Evolutionary conservation across 2,329 filamentous ascomycete genomes (phyloP), one percentile per base, ranked within the genome.

Genomic region (Fusarium odoratissimum): DNA sequence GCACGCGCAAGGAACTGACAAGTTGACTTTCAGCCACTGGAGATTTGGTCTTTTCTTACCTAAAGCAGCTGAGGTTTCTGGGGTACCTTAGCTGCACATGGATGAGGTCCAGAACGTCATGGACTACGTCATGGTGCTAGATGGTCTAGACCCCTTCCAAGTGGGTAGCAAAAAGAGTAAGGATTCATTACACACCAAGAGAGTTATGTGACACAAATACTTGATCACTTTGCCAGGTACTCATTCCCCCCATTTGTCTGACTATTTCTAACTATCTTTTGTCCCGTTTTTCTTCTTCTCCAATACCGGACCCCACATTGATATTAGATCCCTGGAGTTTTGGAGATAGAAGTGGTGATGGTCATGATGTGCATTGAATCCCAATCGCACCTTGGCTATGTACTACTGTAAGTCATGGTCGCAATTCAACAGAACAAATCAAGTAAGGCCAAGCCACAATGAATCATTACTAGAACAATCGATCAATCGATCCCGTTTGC

Each of bases 41-140:
- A 38, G 16, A 30, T 31, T 42, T 48, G 31, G 25, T 41, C 31
- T 31, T 28, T 64, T 37, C 30, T 51, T 31, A 49, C 46, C 30
- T 23, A 33, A 23, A 33, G 46, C 19, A 37, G 46, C 61, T 63
- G 61, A 41, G 48, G 57, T 33, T 57, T 62, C 40, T 45, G 42
- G 54, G 44, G 58, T 37, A 55, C 25, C 30, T 28, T 42, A 51
- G 48, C 31, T 25, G 48, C 12, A 33, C 31, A 35, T 25, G 31
- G 48, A 51, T 51, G 48, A 25, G 48, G 48, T 35, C 48, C 48
- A 38, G 31, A 48, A 44, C 64, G 64, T 67, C 64, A 67, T 69
- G 30, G 30, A 33, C 37, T 60, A 46, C 55, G 55, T 69, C 69
- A 73, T 60, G n/a, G 56, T 38, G 64, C 45, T 48, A 69, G 66